A percentile compares a stretch with the other conserved stretches of the same genome.
Evolutionary conservation across 1,284 basidiomycete species (phyloP).

Genomic region (Sanghuangporus weigelae): DNA sequence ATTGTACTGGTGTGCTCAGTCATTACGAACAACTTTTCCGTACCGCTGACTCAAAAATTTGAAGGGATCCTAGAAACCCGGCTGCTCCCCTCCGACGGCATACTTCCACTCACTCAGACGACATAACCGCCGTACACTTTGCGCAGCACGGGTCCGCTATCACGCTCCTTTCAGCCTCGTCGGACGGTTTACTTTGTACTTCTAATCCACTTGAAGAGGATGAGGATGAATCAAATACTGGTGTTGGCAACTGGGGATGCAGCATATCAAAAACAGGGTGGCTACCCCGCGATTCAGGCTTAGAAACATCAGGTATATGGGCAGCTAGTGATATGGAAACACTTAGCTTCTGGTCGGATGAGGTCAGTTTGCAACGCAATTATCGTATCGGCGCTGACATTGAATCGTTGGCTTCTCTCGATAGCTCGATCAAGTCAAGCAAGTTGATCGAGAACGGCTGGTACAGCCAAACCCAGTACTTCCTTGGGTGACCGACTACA

Average conservation of each 20-base stretch:
- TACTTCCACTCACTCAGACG: constrained; percentile 71
- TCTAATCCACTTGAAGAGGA: constrained; percentile 64
- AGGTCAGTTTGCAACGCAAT: constrained; percentile 38
- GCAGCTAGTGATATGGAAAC: constrained; percentile 82
- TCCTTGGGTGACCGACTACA: constrained; percentile 61
- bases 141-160: constrained; percentile 28
- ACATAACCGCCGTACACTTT: constrained; percentile 66
- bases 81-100: constrained; percentile 45
- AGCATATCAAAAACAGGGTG: constrained; percentile 73
- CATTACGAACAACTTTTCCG: not conserved
- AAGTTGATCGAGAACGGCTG: constrained; percentile 46
- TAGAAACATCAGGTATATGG: constrained; percentile 43
- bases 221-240: constrained; percentile 67
- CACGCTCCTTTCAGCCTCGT: constrained; percentile 60
- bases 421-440: constrained; percentile 47
- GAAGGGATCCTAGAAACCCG: constrained; percentile 56
- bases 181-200: constrained; percentile 65
- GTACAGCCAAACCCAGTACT: constrained; percentile 36
- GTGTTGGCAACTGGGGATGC: constrained; percentile 71
- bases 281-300: constrained; percentile 34
- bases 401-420: constrained; percentile 1
- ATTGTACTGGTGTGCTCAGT: constrained; percentile 56
- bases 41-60: constrained; percentile 3
- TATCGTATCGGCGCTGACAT: not conserved
- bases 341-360: constrained; percentile 66